Evolutionary conservation across 768 basidiomycete genomes (phyloP), one percentile per base, ranked within the genome.

Genomic region (Neoboletus brunneissimus): DNA sequence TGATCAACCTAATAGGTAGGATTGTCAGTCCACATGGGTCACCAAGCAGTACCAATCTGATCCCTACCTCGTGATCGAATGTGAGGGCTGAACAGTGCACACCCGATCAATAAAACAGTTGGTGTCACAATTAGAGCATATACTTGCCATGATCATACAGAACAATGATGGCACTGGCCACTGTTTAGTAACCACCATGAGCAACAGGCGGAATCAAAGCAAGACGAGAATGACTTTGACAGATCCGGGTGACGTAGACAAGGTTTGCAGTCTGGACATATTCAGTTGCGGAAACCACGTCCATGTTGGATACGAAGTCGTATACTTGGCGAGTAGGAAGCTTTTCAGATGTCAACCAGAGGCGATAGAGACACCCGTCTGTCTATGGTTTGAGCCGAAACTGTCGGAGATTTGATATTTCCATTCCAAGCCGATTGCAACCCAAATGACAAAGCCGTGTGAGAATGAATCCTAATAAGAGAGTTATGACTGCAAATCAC

Each of bases 91-190:
- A 34, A 34, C 4, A 34, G 12, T n/a, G n/a, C n/a, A n/a, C n/a
- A n/a, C 5, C 8, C 25, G 11, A 43, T 55, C 1, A 56, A 40
- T 29, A 12, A 38, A 4, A 10, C 5, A 6, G 16, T 44, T 25
- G 40, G 34, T 22, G 20, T 34, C 34, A 34, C 34, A 40, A 32
- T 4, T 18, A 46, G 43, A n/a, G 16, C 0, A 4, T 13, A 15
- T 20, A 48, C 63, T 63, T 11, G 46, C 66, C 40, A 42, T 67
- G 65, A 45, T 67, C 65, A n/a, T 67, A 65, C 35, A 67, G 42
- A 31, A 65, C 18, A 6, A 57, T 15, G 4, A 58, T 16, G 11
- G 56, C 43, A 10, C 63, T 44, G 3, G 54, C 46, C 16, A 35
- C 65, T 65, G 47, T 18, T 27, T 22, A 55, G 18, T 2, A 34